phyloP scores from a whole-genome alignment of 805 yeast genomes.

The Lachancea sp. region DNA sequence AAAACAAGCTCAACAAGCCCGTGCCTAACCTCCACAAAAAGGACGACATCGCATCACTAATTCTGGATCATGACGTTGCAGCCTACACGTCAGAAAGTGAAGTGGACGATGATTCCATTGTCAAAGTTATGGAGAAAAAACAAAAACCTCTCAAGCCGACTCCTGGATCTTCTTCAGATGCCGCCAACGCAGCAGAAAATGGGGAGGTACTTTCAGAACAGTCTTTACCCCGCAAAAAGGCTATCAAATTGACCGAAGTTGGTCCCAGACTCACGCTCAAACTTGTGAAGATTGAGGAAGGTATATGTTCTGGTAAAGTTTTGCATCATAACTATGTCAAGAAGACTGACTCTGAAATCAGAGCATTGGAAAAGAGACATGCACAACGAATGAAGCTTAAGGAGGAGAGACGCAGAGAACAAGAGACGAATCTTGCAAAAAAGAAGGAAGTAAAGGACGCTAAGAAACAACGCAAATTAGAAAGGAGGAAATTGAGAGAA shows the following conservation, averaged over 20 bases:
- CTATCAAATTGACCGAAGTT: slow-evolving; percentile 84
- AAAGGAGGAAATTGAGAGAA: slow-evolving; percentile 40
- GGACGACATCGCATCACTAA: slow-evolving; percentile 73
- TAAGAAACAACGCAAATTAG: slow-evolving; percentile 62
- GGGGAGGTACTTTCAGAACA: slow-evolving; percentile 26
- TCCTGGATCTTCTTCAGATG: slow-evolving; percentile 17
- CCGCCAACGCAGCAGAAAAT: slow-evolving; percentile 14
- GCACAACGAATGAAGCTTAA: slow-evolving; percentile 53
- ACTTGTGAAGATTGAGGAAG: slow-evolving; percentile 85
- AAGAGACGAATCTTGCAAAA: slow-evolving; percentile 67
- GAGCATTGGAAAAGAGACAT: slow-evolving; percentile 61
- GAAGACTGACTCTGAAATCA: slow-evolving; percentile 57
- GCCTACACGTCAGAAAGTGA: slow-evolving; percentile 85
- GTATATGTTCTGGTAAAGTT: slow-evolving; percentile 82
- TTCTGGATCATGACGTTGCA: slow-evolving; percentile 74
- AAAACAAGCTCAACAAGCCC: slow-evolving; percentile 50
- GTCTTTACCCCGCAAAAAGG: slow-evolving; percentile 51
- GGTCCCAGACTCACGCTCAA: slow-evolving; percentile 84
- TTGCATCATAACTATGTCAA: slow-evolving; percentile 68
- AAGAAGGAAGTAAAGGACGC: slow-evolving; percentile 70
- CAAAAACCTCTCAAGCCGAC: slow-evolving; percentile 20
- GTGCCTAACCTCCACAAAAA: slow-evolving; percentile 66
- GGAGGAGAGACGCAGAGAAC: slow-evolving; percentile 67
- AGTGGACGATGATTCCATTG: slow-evolving; percentile 84
- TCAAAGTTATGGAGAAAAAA: slow-evolving; percentile 43